Percentiles rank a stretch among this genome's conserved stretches.
phyloP scores from a whole-genome alignment of 345 rosid genomes.

The Populus simonii region DNA sequence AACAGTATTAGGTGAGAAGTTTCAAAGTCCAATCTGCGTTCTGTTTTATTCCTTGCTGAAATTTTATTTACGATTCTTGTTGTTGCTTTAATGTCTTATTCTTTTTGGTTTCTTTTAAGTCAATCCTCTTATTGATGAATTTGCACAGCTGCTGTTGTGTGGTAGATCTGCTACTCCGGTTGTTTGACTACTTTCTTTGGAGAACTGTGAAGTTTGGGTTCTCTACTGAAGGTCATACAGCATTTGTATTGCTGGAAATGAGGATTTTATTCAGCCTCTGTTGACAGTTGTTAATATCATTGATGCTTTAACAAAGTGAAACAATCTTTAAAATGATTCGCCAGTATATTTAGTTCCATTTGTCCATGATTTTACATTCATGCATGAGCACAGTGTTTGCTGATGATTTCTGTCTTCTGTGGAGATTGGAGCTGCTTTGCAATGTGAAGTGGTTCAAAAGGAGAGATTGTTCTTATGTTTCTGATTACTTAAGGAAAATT shows the following conservation, averaged over 20 bases:
- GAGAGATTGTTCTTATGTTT: not conserved
- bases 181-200: not conserved
- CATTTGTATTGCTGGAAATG: not conserved
- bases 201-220: conserved; percentile 7
- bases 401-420: not conserved
- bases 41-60: conserved; percentile 8
- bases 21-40: not conserved
- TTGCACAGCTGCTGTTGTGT: not conserved
- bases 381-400: not conserved
- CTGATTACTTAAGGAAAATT: not conserved
- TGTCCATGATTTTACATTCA: not conserved
- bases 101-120: conserved; percentile 3
- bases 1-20: conserved; percentile 44
- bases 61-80: not conserved
- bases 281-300: not conserved
- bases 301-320: not conserved
- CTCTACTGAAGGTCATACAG: not conserved
- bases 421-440: not conserved
- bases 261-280: not conserved
- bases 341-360: not conserved
- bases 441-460: not conserved
- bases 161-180: not conserved
- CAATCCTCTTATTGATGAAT: not conserved
- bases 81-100: conserved; percentile 6
- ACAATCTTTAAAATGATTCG: not conserved